phyloP scores from a whole-genome alignment of 495 filamentous ascomycete species.

The Penicillium silybi region DNA sequence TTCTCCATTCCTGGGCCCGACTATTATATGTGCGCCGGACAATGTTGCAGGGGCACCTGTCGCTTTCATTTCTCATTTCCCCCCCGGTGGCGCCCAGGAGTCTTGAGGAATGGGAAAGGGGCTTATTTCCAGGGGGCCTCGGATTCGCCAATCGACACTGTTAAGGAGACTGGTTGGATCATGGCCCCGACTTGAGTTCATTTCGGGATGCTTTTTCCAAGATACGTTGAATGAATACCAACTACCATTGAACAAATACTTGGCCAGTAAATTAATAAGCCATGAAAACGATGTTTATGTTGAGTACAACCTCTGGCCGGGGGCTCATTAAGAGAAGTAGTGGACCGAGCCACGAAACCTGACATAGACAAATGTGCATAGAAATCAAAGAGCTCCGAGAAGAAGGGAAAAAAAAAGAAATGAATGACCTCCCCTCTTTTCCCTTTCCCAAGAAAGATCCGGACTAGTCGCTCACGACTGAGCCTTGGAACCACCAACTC shows the following conservation, averaged over 20 bases:
- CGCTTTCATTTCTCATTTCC: not conserved
- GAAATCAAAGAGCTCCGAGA: not conserved
- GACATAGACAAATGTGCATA: not conserved
- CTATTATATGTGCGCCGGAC: not conserved
- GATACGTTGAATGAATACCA: not conserved
- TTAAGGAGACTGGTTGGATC: not conserved
- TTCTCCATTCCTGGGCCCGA: not conserved
- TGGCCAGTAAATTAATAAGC: not conserved
- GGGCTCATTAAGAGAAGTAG: not conserved
- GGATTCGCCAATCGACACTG: not conserved
- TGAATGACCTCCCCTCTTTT: not conserved
- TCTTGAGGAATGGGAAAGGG: not conserved
- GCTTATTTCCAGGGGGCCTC: not conserved
- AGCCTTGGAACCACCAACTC: constrained; percentile 60
- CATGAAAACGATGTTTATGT: not conserved
- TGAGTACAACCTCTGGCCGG: not conserved
- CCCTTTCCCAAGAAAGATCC: not conserved
- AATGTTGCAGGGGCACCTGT: not conserved
- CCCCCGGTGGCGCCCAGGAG: not conserved
- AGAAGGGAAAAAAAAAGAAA: not conserved
- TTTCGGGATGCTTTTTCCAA: not conserved
- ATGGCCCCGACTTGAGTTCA: not conserved
- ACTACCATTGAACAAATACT: not conserved
- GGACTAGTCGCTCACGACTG: constrained; percentile 23
- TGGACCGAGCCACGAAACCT: not conserved